A percentile compares a stretch with the other conserved stretches of the same genome.
phyloP scores from a whole-genome alignment of 495 filamentous ascomycete genomes.

The Neurospora sp. region DNA sequence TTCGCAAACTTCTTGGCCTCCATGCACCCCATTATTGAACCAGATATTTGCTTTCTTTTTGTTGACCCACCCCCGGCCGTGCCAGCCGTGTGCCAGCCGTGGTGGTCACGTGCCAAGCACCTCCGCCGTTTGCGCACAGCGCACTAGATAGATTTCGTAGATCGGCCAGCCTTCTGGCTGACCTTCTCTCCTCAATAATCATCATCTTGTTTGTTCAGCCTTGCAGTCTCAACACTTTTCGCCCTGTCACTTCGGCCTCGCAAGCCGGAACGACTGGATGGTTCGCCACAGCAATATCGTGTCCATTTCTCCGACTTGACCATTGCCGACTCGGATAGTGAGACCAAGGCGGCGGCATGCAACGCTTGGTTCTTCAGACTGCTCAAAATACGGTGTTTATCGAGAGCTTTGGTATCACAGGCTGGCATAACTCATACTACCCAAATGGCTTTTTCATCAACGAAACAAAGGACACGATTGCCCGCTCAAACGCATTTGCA shows the following conservation, averaged over 20 bases:
- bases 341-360: background rate
- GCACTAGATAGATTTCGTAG: too few species aligned
- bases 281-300: background rate
- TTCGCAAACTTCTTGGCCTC: background rate
- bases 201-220: too few species aligned
- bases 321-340: background rate
- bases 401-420: background rate
- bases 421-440: background rate
- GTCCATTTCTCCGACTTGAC: background rate
- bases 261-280: background rate
- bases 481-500: background rate
- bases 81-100: too few species aligned
- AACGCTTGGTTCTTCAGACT: background rate
- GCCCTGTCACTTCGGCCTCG: background rate
- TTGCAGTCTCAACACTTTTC: background rate
- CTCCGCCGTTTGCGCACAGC: too few species aligned
- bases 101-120: too few species aligned
- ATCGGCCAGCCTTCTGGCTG: too few species aligned
- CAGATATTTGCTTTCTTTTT: background rate
- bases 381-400: background rate
- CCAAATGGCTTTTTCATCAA: background rate
- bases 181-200: too few species aligned
- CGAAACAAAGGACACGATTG: conserved; percentile 1
- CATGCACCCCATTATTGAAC: background rate
- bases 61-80: too few species aligned